phyloP scores from a whole-genome alignment of 306 rosid genomes.

The Leucaena leucocephala region DNA sequence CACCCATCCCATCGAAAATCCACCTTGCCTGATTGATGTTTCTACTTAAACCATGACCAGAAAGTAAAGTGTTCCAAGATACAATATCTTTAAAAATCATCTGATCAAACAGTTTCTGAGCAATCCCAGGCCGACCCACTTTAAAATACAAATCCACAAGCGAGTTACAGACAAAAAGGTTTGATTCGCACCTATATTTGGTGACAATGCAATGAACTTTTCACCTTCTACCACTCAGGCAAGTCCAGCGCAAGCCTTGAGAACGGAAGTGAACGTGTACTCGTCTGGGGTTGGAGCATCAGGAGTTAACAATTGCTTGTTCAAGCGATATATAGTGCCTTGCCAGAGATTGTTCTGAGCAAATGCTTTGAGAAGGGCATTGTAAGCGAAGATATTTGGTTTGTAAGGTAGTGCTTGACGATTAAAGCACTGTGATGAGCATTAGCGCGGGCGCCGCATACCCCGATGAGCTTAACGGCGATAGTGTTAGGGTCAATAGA shows the following conservation, averaged over 20 bases:
- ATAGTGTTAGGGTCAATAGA: constrained; percentile 48
- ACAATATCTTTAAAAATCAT: neutral
- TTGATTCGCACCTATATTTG: constrained; percentile 48
- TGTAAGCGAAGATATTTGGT: constrained; percentile 41
- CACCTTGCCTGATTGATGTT: constrained; percentile 2
- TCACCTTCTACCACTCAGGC: constrained; percentile 38
- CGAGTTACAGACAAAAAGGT: constrained; percentile 21
- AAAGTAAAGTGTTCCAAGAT: constrained; percentile 23
- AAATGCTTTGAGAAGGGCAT: constrained; percentile 53
- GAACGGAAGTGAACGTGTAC: constrained; percentile 51
- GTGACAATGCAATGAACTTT: constrained; percentile 43
- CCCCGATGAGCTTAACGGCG: constrained; percentile 51
- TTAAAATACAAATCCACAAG: constrained; percentile 28
- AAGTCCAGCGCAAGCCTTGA: constrained; percentile 56
- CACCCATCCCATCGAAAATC: constrained; percentile 18
- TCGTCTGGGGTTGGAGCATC: constrained; percentile 47
- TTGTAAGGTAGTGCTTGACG: constrained; percentile 36
- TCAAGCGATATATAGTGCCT: constrained; percentile 36
- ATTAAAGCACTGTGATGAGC: constrained; percentile 34
- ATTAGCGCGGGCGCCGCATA: constrained; percentile 36
- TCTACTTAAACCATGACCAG: constrained; percentile 15
- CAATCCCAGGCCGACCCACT: constrained; percentile 13
- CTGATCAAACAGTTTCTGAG: constrained; percentile 18
- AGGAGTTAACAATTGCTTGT: constrained; percentile 23
- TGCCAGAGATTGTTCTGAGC: constrained; percentile 52